A percentile compares a stretch with the other conserved stretches of the same genome.
Conservation (phyloP, 2,329 filamentous ascomycete genomes). For the Epichloe gansuensis region DNA sequence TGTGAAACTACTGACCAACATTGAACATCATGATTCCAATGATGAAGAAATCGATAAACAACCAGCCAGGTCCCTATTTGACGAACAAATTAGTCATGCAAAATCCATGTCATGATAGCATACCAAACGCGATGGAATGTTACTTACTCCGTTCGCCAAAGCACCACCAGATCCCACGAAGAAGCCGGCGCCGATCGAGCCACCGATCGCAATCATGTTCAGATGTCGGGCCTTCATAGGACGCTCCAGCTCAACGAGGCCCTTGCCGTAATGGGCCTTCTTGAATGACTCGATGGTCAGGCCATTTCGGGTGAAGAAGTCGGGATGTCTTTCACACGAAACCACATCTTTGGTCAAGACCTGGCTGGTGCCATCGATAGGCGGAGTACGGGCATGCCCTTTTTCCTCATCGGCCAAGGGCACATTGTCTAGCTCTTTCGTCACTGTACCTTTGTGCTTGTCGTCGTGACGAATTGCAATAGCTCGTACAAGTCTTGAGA, state of each 20-base stretch:
- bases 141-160: constrained; percentile 30
- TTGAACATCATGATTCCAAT: constrained; percentile 49
- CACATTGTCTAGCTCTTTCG: neutral
- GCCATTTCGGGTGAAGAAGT: constrained; percentile 25
- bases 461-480: neutral
- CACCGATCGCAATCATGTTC: constrained; percentile 44
- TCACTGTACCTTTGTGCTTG: neutral
- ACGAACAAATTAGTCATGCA: neutral
- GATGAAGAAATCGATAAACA: constrained; percentile 38
- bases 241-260: constrained; percentile 25
- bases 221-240: constrained; percentile 41
- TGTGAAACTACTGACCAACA: constrained; percentile 22
- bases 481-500: neutral
- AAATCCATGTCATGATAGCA: neutral
- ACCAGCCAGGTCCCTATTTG: constrained; percentile 26
- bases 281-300: constrained; percentile 26
- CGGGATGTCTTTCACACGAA: constrained; percentile 13
- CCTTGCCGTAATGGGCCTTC: constrained; percentile 20
- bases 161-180: constrained; percentile 45
- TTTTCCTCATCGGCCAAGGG: constrained; percentile 2
- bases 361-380: constrained; percentile 7
- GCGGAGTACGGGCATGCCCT: neutral
- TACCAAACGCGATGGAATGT: neutral
- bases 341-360: constrained; percentile 8
- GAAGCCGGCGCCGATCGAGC: constrained; percentile 45